Conservation (phyloP, 805 yeast species). For the Jamesozyma jinghongensis region DNA sequence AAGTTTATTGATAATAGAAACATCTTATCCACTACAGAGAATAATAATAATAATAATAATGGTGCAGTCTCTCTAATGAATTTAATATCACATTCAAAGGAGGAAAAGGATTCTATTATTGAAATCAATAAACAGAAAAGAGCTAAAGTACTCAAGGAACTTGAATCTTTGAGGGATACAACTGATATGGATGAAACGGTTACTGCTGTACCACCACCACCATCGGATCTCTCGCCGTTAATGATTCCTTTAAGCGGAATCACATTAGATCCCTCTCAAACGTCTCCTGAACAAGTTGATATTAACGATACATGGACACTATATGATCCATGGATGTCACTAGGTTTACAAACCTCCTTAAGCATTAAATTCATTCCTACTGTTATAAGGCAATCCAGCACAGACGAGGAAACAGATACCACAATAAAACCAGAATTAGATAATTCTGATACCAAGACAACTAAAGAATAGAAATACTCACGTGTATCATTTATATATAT, state of each 20-base stretch:
- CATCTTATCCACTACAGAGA: neutral
- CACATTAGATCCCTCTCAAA: conserved; percentile 12
- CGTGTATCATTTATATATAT: no score
- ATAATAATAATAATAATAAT: neutral
- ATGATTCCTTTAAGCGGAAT: conserved; percentile 14
- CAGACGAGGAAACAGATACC: conserved; percentile 2
- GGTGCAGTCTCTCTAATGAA: conserved; percentile 4
- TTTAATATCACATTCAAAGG: conserved; percentile 11
- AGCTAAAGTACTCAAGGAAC: conserved; percentile 6
- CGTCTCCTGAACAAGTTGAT: conserved; percentile 18
- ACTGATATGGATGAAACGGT: neutral
- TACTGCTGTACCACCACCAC: neutral
- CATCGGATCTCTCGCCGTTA: neutral
- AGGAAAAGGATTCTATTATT: conserved; percentile 11
- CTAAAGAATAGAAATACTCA: conserved; percentile 3
- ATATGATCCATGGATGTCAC: conserved; percentile 31
- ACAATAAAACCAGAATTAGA: conserved; percentile 2
- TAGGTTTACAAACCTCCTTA: conserved; percentile 29
- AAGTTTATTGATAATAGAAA: conserved; percentile 1
- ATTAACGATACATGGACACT: conserved; percentile 26
- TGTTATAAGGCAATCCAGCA: conserved; percentile 6
- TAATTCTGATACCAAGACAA: no score
- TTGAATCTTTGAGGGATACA: neutral
- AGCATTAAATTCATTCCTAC: conserved; percentile 31
- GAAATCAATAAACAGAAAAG: conserved; percentile 14